These are phyloP conservation scores for Globisporangium apiculatum DNA, from an alignment of 352 stramenopile genomes.

Conservation along the genomic window DNA sequence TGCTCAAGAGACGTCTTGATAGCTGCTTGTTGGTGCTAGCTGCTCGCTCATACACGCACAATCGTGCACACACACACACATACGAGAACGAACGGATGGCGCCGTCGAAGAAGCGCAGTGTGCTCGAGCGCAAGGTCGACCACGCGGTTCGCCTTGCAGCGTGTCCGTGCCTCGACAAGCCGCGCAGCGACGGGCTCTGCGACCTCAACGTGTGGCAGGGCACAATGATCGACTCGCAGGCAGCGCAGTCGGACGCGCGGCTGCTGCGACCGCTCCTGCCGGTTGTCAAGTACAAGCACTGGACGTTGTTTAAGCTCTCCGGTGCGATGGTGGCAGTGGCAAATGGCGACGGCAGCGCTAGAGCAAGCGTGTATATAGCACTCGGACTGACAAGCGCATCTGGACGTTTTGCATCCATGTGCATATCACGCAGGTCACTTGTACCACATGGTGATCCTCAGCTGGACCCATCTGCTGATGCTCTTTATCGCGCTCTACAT, in stretches of 20 bases:
- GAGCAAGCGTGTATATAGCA: no score
- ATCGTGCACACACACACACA: neutral
- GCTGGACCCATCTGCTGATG: conserved; percentile 34
- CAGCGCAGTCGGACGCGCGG: conserved; percentile 9
- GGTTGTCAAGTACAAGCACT: conserved; percentile 44
- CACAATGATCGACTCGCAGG: conserved; percentile 33
- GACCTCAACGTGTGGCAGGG: conserved; percentile 49
- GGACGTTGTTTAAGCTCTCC: conserved; percentile 25
- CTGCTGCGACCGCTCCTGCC: conserved; percentile 35
- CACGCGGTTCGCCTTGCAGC: conserved; percentile 1
- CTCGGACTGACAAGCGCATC: no score
- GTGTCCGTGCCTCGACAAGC: conserved; percentile 25
- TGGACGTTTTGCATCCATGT: no score
- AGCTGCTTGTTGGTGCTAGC: neutral
- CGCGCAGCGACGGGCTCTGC: conserved; percentile 31
- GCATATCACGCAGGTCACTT: conserved; percentile 25
- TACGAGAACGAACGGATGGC: conserved; percentile 16
- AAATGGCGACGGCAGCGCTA: no score
- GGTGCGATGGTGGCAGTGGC: conserved; percentile 11
- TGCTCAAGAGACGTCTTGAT: no score
- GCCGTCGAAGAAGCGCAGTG: conserved; percentile 34
- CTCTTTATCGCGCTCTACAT: conserved; percentile 48
- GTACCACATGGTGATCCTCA: conserved; percentile 44
- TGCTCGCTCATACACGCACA: neutral
- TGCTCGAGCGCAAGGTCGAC: conserved; percentile 14